Base-by-base conservation (phyloP, 202 grass and related monocot genomes). In the Zizania palustris region DNA sequence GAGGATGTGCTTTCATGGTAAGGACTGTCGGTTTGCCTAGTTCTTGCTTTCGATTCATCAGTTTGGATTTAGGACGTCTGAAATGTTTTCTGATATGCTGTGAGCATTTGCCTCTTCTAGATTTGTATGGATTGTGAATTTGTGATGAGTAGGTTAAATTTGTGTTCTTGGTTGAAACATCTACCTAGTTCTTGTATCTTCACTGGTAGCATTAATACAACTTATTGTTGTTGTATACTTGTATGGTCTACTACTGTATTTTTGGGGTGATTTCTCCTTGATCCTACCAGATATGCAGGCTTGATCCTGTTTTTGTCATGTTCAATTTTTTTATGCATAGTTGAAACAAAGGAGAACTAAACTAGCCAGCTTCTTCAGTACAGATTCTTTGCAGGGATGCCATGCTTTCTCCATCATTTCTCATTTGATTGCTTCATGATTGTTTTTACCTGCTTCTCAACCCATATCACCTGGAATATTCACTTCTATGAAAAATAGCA, bases 391-490 rank as follows among this genome's bases (percentile, higher is more conserved):
- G 14, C 45, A 13, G 67, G 9, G 71, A 70, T 7, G 6, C 61
- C 63, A n/a, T 34, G 34, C 34, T 37, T 4, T 57, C 5, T 7
- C 11, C 38, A 63, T 69, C 78, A 78, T 78, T 74, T 62, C 39
- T 46, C 44, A 1, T 15, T 73, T 9, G 83, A 81, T 86, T 83
- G 73, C 55, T 43, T 19, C 63, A 82, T 86, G 73, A 78, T 86
- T 74, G 18, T 16, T 57, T 78, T 42, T 63, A 20, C 77, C 48
- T 51, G 55, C 34, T 68, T 21, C 33, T 35, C 4, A 45, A 16
- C 63, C 1, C 67, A 60, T 12, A 11, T n/a, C 62, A 13, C 40
- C 58, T 13, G 63, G 75, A 80, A 50, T 58, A 65, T 68, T 53
- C 80, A 58, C 5, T 12, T 12, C 20, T 9, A 51, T 44, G 22